Base-by-base conservation (phyloP, 2,329 filamentous ascomycete genomes). In the Plenodomus tracheiphilus region DNA sequence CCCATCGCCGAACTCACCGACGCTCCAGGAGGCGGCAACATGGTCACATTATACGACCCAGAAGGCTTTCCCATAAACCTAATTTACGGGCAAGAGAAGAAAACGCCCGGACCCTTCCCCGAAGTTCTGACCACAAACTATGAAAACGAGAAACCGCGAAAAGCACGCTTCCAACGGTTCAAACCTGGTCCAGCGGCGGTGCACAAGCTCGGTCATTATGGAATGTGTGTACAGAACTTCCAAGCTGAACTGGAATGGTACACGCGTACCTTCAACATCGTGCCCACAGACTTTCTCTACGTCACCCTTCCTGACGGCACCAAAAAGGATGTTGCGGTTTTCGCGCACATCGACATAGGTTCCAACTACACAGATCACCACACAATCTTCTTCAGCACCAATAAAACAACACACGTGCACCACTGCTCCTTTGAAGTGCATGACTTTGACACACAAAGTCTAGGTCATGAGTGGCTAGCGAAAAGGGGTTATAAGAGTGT, bases 341-440 rank as follows among this genome's bases (percentile, higher is more conserved):
- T 85, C 59, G 62, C 77, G 19, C 82, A 83, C 54, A 70, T 85
- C 15, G 82, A 84, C 54, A 70, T 76, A 1, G 82, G 81, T 0
- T 58, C 71, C 0, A 68, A 71, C 1, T 77, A 74, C 49, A 74
- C 75, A 0, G 82, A 85, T 59, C 82, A 85, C 58, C 82, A 85
- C 58, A 73, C 70, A 2, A 77, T 84, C 47, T 83, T 84, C 70
- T 72, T 83, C 51, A 64, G 69, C 51, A 55, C 61, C 46, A 72
- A 74, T 18, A 59, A 64, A 0, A 67, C 65, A 1, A 41, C 59
- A 0, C 83, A 85, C 64, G 80, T 88, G 2, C 86, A 89, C 65
- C 87, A 89, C 70, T 81, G 81, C 16, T 83, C 79, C 2, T 89
- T 86, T 56, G 87, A 89, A 70, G 85, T 87, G 4, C 82, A 87